A percentile compares a stretch with the other conserved stretches of the same genome.
These are phyloP conservation scores for Cantharellus anzutake DNA, from an alignment of 768 basidiomycete species.

Conservation along the genomic window DNA sequence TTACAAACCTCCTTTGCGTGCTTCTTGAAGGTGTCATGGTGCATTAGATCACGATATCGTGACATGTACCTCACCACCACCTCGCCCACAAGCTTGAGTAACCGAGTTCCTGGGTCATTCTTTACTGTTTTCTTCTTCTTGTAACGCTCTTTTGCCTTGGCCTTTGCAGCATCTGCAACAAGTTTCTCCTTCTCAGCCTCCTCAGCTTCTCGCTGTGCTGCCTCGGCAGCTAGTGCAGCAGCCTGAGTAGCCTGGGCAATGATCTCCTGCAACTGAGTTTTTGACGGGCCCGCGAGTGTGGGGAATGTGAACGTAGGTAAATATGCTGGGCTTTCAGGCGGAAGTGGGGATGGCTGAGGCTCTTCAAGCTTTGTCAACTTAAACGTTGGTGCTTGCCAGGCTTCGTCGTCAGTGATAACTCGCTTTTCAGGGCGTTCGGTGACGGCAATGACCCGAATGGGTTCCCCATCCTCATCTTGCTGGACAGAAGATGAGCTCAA, in stretches of 20 bases:
- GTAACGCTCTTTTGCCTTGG: conserved; percentile 24
- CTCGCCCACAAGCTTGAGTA: conserved; percentile 66
- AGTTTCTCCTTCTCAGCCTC: conserved; percentile 8
- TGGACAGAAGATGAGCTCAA: not conserved
- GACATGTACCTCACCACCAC: conserved; percentile 89
- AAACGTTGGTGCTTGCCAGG: not conserved
- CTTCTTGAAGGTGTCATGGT: conserved; percentile 75
- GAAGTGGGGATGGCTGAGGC: not conserved
- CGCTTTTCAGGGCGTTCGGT: conserved; percentile 5
- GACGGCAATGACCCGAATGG: conserved; percentile 12
- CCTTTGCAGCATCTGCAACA: conserved; percentile 1
- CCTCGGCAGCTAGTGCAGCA: conserved; percentile 10
- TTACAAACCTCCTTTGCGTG: conserved; percentile 76
- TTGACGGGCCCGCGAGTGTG: conserved; percentile 8
- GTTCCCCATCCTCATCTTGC: conserved; percentile 12
- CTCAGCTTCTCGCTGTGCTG: conserved; percentile 6
- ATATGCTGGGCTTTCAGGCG: conserved; percentile 1
- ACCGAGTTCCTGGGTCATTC: conserved; percentile 7
- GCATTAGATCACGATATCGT: conserved; percentile 60
- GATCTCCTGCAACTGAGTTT: conserved; percentile 17
- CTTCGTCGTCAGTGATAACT: conserved; percentile 8
- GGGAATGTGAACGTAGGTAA: conserved; percentile 4
- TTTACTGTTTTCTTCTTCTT: conserved; percentile 11
- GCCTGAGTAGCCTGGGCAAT: conserved; percentile 19
- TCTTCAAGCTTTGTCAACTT: conserved; percentile 9